Percentiles rank a stretch among this genome's conserved stretches.
Conservation (phyloP, 2,329 filamentous ascomycete genomes). For the Fusarium fracticaudum region DNA sequence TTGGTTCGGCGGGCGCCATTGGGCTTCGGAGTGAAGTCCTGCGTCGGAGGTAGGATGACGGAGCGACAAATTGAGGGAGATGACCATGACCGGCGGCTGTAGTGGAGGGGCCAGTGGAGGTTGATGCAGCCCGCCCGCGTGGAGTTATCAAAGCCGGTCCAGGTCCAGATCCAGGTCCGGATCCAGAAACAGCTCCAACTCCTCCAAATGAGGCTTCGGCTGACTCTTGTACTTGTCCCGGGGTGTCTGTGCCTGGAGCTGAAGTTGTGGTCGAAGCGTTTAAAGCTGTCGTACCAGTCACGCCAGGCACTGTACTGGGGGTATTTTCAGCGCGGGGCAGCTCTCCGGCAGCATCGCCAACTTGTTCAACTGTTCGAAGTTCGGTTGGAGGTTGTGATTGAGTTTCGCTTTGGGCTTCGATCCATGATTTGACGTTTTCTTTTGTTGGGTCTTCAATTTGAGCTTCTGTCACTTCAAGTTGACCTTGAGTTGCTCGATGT, state of each 20-base stretch:
- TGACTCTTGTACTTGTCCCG: neutral
- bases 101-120: slow-evolving; percentile 39
- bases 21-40: slow-evolving; percentile 48
- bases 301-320: slow-evolving; percentile 14
- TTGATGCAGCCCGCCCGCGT: slow-evolving; percentile 33
- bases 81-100: slow-evolving; percentile 37
- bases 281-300: slow-evolving; percentile 19
- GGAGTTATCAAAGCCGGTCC: slow-evolving; percentile 34
- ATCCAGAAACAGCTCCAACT: slow-evolving; percentile 3
- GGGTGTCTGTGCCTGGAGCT: slow-evolving; percentile 13
- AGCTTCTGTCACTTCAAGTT: slow-evolving; percentile 1
- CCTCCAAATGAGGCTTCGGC: slow-evolving; percentile 9
- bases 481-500: slow-evolving; percentile 10
- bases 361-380: slow-evolving; percentile 14
- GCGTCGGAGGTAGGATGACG: slow-evolving; percentile 66
- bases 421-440: slow-evolving; percentile 32
- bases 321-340: slow-evolving; percentile 29
- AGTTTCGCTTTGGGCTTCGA: slow-evolving; percentile 25
- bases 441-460: slow-evolving; percentile 12
- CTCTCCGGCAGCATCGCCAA: slow-evolving; percentile 26
- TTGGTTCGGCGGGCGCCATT: slow-evolving; percentile 53
- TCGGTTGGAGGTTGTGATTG: slow-evolving; percentile 23
- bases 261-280: slow-evolving; percentile 20
- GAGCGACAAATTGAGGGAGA: slow-evolving; percentile 67
- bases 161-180: slow-evolving; percentile 2